Evolutionary conservation across 148 eudicot genomes (phyloP), one percentile per base, ranked within the genome.

Genomic region (Cornus kousa): DNA sequence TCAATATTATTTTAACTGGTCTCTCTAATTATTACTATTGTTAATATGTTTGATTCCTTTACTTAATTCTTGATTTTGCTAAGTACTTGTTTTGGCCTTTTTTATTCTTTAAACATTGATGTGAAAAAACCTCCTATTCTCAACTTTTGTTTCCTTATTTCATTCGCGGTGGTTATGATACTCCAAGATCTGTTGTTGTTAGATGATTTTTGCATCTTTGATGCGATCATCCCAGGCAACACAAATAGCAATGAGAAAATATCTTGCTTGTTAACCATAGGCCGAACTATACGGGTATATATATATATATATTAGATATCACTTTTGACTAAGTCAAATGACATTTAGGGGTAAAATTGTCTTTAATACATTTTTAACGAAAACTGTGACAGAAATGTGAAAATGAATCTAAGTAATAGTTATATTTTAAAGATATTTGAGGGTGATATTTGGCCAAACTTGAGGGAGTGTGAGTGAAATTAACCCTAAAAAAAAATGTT

Each of bases 201-300:
- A 4, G 32, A 3, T 74, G 67, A 74, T 13, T 37, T 74, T 62
- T 64, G n/a, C 16, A 0, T 23, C 59, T 14, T 64, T 32, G 73
- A 80, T 74, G 74, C 72, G 19, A 22, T 68, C 35, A 53, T 59
- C 14, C 53, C 73, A 68, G 68, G 78, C 71, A 75, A 71, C 40
- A 37, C 20, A 55, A 77, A 77, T 59, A 20, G 86, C 50, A 70
- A 80, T 23, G 85, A 85, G 9, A 84, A 82, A 74, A 48, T 89
- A 39, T 90, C 91, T 62, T 88, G 89, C 80, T 77, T 86, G 82
- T 79, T 90, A 8, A 86, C 84, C 43, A 85, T 86, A 67, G 91
- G 89, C n/a, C n/a, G n/a, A n/a, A n/a, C n/a, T n/a, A n/a, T n/a
- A n/a, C n/a, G n/a, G n/a, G n/a, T n/a, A n/a, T n/a, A n/a, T n/a